Evolutionary conservation across 768 basidiomycete genomes (phyloP).

Genomic region (Mycena metata): DNA sequence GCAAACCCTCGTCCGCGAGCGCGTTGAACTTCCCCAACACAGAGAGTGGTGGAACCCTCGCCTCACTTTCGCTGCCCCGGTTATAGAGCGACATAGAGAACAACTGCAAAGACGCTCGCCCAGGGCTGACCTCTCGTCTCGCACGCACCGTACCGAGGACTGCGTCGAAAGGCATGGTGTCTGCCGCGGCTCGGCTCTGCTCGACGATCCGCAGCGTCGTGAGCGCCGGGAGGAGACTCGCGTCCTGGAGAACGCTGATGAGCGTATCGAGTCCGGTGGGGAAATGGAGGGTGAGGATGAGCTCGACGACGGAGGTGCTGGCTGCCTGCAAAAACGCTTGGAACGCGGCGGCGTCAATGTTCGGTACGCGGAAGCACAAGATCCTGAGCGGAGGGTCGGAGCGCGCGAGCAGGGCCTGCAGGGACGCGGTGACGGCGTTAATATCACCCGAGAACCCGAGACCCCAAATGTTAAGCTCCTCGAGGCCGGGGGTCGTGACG

Average conservation of each 20-base stretch:
- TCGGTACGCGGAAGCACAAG: conserved; percentile 1
- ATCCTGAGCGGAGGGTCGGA: not conserved
- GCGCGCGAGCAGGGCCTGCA: conserved; percentile 1
- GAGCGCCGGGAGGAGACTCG: conserved; percentile 6
- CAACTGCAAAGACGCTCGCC: not conserved
- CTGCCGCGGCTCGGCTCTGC: not conserved
- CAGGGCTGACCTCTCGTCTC: not conserved
- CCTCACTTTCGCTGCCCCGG: too few relatives aligned
- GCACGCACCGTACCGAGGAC: conserved; percentile 1
- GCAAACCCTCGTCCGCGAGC: too few relatives aligned
- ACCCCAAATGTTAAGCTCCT: conserved; percentile 8
- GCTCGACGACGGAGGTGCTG: not conserved
- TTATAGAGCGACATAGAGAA: not conserved
- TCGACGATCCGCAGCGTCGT: not conserved
- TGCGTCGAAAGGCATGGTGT: not conserved
- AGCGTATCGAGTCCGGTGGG: not conserved
- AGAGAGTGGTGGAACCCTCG: too few relatives aligned
- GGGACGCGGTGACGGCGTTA: not conserved
- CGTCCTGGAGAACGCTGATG: not conserved
- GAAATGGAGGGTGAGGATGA: not conserved
- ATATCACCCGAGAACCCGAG: not conserved
- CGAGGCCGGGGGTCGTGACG: conserved; percentile 7
- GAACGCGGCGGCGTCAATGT: not conserved
- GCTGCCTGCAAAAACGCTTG: not conserved
- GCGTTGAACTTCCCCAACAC: too few relatives aligned